Percentiles rank a stretch among this genome's conserved stretches.
phyloP scores from a whole-genome alignment of 805 yeast genomes.

The Kluyveromyces lactis region DNA sequence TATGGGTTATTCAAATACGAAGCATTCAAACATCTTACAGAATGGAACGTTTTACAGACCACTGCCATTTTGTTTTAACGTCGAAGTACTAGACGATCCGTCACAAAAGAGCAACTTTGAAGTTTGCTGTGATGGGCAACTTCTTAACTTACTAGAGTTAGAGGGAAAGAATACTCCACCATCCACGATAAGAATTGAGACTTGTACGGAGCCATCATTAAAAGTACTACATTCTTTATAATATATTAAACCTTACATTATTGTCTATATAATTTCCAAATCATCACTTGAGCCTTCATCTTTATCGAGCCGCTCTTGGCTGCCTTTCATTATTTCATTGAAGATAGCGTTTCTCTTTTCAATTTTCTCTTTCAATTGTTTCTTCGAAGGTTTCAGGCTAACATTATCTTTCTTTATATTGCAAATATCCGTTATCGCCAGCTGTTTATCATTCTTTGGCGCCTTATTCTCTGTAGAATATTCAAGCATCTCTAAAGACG shows the following conservation, averaged over 20 bases:
- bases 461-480: conserved; percentile 10
- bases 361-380: conserved; percentile 22
- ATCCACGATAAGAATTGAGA: background rate
- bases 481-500: conserved; percentile 11
- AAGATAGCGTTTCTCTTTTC: conserved; percentile 24
- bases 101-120: conserved; percentile 11
- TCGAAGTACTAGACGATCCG: conserved; percentile 9
- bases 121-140: conserved; percentile 26
- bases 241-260: background rate
- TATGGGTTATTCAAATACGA: conserved; percentile 20
- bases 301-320: conserved; percentile 6
- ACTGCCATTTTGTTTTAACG: conserved; percentile 10
- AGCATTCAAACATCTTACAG: conserved; percentile 9
- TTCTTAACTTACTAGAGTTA: conserved; percentile 17
- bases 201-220: conserved; percentile 3
- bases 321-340: conserved; percentile 21
- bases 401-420: conserved; percentile 29
- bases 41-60: conserved; percentile 14
- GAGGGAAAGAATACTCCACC: background rate
- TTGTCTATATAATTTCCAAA: conserved; percentile 23
- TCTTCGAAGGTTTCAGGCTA: conserved; percentile 27
- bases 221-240: conserved; percentile 6
- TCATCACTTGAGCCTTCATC: conserved; percentile 23
- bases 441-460: conserved; percentile 13
- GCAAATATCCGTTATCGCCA: conserved; percentile 23